Evolutionary conservation across 495 filamentous ascomycete species (phyloP), one percentile per base, ranked within the genome.

Genomic region (Aspergillus baeticus): DNA sequence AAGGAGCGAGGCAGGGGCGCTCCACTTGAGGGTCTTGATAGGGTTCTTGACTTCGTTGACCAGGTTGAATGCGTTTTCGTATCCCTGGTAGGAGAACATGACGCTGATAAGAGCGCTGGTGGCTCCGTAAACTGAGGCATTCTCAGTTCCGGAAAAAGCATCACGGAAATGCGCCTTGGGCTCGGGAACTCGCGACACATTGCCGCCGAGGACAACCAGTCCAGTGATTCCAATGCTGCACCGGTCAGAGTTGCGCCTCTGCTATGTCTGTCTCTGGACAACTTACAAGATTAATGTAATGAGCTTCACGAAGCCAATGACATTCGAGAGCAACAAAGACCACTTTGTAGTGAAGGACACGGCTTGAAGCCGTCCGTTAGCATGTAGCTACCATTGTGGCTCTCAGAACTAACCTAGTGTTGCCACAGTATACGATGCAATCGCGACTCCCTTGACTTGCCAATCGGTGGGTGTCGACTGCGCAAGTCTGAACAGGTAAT

Each of bases 11-110:
- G 78, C 50, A 7, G 76, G 64, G 14, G 77, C 80, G 60, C 79
- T 81, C 63, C 71, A 77, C 2, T 72, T 70, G 29, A 86, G 69
- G 3, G 76, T 80, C 67, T 83, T 84, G 49, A 84, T 68, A 1
- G 83, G 83, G 51, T 83, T 83, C 80, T 80, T 83, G 54, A 87
- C 78, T 66, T 89, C 86, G 54, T 86, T 86, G 38, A 86, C 82
- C 15, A 89, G 71, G 50, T 82, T 81, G 61, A 87, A 87, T 0
- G 84, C 82, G 59, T 87, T 87, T 10, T 66, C 63, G 46, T 81
- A 89, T 0, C 86, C 85, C 0, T 73, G 62, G 58, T 87, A 89
- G 0, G 85, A 79, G 57, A 86, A 87, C 31, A 85, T 78, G 34
- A 89, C 77, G 44, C 83, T 83, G 55, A 84, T 75, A 20, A 87